Evolutionary conservation across 768 basidiomycete species (phyloP).

Genomic region (Tricholomella constricta): DNA sequence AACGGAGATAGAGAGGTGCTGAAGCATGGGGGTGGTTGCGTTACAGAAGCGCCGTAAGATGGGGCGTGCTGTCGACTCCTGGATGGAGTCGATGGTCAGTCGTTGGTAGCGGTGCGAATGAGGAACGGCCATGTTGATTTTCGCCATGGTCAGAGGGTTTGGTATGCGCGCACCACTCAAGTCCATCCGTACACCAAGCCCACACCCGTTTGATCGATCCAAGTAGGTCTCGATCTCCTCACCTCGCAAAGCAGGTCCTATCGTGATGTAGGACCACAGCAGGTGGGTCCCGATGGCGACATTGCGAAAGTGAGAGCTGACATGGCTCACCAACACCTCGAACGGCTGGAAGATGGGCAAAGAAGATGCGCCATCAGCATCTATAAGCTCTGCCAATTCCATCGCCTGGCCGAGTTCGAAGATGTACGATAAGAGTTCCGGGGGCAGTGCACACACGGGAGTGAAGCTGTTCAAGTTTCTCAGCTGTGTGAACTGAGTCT

Average conservation of each 20-base stretch:
- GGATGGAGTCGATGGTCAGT: slow-evolving; percentile 30
- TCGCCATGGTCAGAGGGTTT: slow-evolving; percentile 17
- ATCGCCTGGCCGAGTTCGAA: slow-evolving; percentile 30
- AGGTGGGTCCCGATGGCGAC: slow-evolving; percentile 37
- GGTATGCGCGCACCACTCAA: slow-evolving; percentile 9
- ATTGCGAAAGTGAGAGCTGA: slow-evolving; percentile 38
- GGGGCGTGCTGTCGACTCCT: slow-evolving; percentile 26
- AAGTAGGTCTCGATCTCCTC: slow-evolving; percentile 33
- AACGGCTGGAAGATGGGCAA: slow-evolving; percentile 23
- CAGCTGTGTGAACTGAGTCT: neutral
- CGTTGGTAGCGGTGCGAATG: slow-evolving; percentile 39
- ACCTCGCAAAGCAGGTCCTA: slow-evolving; percentile 21
- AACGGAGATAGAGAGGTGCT: slow-evolving; percentile 41
- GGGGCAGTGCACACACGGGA: slow-evolving; percentile 27
- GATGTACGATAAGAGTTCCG: slow-evolving; percentile 34
- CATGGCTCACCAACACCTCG: slow-evolving; percentile 41
- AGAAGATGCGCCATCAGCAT: slow-evolving; percentile 6
- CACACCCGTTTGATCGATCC: slow-evolving; percentile 31
- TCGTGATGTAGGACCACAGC: slow-evolving; percentile 43
- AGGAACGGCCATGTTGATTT: slow-evolving; percentile 31
- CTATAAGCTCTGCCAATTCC: slow-evolving; percentile 10
- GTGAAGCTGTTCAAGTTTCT: slow-evolving; percentile 6
- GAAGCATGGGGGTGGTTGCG: slow-evolving; percentile 32
- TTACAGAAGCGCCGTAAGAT: slow-evolving; percentile 32
- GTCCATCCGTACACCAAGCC: slow-evolving; percentile 36